Conservation (phyloP, 192 early-diverging fungal genomes). For the Coemansia sp. region DNA sequence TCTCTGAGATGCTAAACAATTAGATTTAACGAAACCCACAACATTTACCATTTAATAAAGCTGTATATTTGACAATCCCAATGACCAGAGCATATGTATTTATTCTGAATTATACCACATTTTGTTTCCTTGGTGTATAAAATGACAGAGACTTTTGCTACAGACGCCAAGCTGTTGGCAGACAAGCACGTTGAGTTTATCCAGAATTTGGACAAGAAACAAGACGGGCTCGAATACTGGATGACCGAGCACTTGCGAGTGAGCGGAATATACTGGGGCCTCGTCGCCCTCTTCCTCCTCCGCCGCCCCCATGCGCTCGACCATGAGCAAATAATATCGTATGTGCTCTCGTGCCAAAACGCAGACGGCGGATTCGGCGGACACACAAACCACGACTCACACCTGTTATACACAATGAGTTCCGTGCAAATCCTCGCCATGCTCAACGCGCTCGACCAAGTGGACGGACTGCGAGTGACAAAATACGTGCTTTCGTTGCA, state of each 20-base stretch:
- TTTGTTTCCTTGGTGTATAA: no score
- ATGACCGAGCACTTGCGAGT: slow-evolving; percentile 86
- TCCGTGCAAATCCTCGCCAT: slow-evolving; percentile 87
- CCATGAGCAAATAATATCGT: slow-evolving; percentile 71
- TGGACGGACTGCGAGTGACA: slow-evolving; percentile 66
- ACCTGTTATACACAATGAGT: slow-evolving; percentile 87
- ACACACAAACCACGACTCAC: slow-evolving; percentile 80
- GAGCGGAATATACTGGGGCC: slow-evolving; percentile 93
- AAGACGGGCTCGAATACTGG: slow-evolving; percentile 92
- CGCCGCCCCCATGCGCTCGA: slow-evolving; percentile 64
- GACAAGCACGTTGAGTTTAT: slow-evolving; percentile 75
- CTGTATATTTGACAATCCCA: background rate
- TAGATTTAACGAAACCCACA: no score
- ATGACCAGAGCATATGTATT: background rate
- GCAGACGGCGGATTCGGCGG: slow-evolving; percentile 90
- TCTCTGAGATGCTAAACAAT: slow-evolving; percentile 21
- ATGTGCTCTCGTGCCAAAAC: slow-evolving; percentile 76
- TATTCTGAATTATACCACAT: no score
- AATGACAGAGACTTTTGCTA: no score
- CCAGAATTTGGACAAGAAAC: slow-evolving; percentile 73
- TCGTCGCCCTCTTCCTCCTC: slow-evolving; percentile 79
- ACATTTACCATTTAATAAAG: background rate
- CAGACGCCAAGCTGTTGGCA: slow-evolving; percentile 6
- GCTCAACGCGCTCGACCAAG: slow-evolving; percentile 74
- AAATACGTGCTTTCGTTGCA: slow-evolving; percentile 68